A percentile compares a stretch with the other conserved stretches of the same genome.
phyloP scores from a whole-genome alignment of 2,329 filamentous ascomycete genomes.

The Parastagonospora avenae region DNA sequence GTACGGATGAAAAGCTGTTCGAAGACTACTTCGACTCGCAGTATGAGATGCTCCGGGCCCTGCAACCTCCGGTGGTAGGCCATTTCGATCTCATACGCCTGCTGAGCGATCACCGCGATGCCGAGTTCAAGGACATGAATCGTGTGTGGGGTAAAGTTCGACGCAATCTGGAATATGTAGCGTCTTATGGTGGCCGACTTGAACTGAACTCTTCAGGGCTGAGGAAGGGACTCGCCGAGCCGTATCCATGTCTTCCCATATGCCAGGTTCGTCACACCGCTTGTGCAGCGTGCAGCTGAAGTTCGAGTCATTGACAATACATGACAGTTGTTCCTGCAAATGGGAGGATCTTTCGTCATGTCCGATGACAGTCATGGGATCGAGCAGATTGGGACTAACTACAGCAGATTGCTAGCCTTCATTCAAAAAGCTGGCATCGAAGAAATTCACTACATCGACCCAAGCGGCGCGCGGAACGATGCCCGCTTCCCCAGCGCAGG shows the following conservation, averaged over 20 bases:
- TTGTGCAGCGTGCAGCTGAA: constrained; percentile 6
- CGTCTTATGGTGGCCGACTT: constrained; percentile 76
- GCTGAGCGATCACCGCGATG: constrained; percentile 70
- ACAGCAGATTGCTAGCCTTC: constrained; percentile 71
- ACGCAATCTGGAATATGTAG: constrained; percentile 75
- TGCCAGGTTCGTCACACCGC: constrained; percentile 66
- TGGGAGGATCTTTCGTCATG: constrained; percentile 83
- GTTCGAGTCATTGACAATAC: constrained; percentile 21
- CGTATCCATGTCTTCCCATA: constrained; percentile 81
- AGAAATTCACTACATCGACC: constrained; percentile 56
- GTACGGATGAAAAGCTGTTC: constrained; percentile 68
- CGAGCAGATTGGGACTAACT: constrained; percentile 87
- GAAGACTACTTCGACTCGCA: constrained; percentile 89
- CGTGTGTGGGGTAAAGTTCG: constrained; percentile 75
- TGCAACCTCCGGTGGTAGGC: constrained; percentile 80
- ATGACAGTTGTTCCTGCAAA: constrained; percentile 68
- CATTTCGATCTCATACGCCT: constrained; percentile 93
- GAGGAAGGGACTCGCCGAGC: constrained; percentile 87
- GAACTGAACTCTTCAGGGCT: constrained; percentile 89
- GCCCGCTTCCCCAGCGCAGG: constrained; percentile 41
- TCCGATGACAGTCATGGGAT: constrained; percentile 95
- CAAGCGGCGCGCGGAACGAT: constrained; percentile 28
- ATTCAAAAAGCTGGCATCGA: constrained; percentile 68
- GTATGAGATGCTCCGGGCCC: constrained; percentile 73
- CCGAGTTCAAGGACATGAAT: constrained; percentile 62